A percentile compares a stretch with the other conserved stretches of the same genome.
Conservation (phyloP, 176 grass and related monocot genomes). For the Zea luxurians region DNA sequence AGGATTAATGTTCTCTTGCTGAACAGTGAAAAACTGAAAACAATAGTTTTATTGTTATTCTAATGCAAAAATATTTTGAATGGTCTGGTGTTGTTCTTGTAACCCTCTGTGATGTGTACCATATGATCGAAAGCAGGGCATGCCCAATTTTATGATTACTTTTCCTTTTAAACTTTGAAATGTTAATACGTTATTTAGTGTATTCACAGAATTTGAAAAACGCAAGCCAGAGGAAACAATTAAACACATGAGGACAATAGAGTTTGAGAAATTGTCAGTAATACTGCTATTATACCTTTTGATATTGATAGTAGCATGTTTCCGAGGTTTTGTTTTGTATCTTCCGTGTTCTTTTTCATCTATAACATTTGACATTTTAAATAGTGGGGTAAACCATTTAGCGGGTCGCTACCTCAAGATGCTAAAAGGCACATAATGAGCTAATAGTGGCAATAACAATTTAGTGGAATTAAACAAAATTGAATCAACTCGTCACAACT, state of each 20-base stretch:
- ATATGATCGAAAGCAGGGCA: not conserved
- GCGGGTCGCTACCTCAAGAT: not conserved
- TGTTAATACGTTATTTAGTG: not conserved
- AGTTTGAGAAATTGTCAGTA: not conserved
- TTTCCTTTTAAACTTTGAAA: not conserved
- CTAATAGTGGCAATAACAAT: not conserved
- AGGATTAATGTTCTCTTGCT: not conserved
- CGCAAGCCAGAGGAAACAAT: not conserved
- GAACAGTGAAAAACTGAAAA: constrained; percentile 7
- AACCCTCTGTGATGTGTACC: not conserved
- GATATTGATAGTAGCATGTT: not conserved
- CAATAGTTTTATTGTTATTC: not conserved
- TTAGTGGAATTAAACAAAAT: not conserved
- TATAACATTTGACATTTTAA: not conserved
- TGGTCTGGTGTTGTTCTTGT: constrained; percentile 2
- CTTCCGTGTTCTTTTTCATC: not conserved
- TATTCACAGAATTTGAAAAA: not conserved
- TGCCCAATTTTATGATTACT: not conserved
- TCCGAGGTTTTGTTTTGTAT: not conserved
- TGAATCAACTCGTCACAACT: not conserved
- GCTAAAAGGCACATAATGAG: not conserved
- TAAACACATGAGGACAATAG: not conserved
- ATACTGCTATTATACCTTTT: not conserved
- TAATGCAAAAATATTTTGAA: not conserved
- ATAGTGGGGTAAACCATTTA: not conserved